These are phyloP conservation scores for Ceratocystis ficicola DNA, from an alignment of 2,329 filamentous ascomycete genomes.

Conservation along the genomic window DNA sequence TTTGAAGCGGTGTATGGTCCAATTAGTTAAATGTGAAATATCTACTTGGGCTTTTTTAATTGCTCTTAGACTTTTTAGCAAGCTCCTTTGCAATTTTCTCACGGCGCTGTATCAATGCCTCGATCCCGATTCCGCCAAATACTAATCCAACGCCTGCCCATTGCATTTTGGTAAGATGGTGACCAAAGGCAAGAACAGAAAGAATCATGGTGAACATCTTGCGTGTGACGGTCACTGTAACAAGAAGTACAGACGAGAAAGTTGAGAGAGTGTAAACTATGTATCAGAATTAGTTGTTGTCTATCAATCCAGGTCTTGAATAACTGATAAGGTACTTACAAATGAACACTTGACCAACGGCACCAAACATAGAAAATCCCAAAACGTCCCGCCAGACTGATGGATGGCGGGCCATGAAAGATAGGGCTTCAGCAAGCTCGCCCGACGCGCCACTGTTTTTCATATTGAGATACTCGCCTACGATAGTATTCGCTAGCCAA, in stretches of 20 bases:
- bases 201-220: slow-evolving; percentile 99
- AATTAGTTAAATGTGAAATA: not conserved
- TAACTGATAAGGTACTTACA: slow-evolving; percentile 40
- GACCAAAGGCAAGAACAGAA: slow-evolving; percentile 88
- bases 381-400: slow-evolving; percentile 76
- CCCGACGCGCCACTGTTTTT: slow-evolving; percentile 53
- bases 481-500: slow-evolving; percentile 56
- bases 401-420: slow-evolving; percentile 70
- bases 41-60: not conserved
- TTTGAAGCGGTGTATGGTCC: too few relatives aligned
- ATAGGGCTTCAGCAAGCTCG: slow-evolving; percentile 67
- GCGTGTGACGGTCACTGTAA: slow-evolving; percentile 91
- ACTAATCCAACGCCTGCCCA: slow-evolving; percentile 87
- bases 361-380: slow-evolving; percentile 79
- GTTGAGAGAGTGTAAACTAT: slow-evolving; percentile 78
- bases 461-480: slow-evolving; percentile 55
- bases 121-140: slow-evolving; percentile 88
- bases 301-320: not conserved
- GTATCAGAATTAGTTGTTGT: slow-evolving; percentile 23
- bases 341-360: slow-evolving; percentile 91
- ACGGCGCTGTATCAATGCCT: slow-evolving; percentile 64
- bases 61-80: slow-evolving; percentile 37
- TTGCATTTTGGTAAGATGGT: slow-evolving; percentile 75
- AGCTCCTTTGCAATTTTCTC: slow-evolving; percentile 75
- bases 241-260: slow-evolving; percentile 82